These are phyloP conservation scores for Chlorella sp. DNA, from an alignment of 139 green algal species.

Conservation along the genomic window DNA sequence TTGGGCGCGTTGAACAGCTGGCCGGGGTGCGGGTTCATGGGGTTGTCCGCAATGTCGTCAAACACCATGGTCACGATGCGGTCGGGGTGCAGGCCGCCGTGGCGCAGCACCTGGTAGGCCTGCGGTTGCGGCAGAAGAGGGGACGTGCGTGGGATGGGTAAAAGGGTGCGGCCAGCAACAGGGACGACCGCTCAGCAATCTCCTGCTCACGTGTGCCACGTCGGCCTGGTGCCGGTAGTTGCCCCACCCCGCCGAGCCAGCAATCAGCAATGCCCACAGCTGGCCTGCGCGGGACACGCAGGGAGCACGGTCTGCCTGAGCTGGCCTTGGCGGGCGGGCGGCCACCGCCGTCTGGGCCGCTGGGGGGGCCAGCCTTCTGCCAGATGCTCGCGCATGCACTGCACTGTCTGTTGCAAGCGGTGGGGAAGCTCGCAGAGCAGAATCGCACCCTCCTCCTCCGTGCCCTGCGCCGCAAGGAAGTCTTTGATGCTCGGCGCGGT, in stretches of 20 bases:
- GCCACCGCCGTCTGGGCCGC: too few relatives aligned
- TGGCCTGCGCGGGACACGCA: slow-evolving; percentile 45
- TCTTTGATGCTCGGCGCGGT: too few relatives aligned
- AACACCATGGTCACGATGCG: slow-evolving; percentile 60
- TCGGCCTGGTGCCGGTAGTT: slow-evolving; percentile 95
- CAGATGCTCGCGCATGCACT: too few relatives aligned
- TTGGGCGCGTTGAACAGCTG: slow-evolving; percentile 90
- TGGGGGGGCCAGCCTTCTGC: too few relatives aligned
- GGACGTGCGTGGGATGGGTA: too few relatives aligned
- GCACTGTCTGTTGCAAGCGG: too few relatives aligned
- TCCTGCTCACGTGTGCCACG: slow-evolving; percentile 56
- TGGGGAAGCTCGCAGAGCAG: too few relatives aligned
- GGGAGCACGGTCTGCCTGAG: too few relatives aligned
- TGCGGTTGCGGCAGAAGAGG: slow-evolving; percentile 33
- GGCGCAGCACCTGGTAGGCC: slow-evolving; percentile 77
- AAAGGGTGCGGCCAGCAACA: not conserved
- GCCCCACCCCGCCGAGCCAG: slow-evolving; percentile 77
- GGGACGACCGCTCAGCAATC: not conserved
- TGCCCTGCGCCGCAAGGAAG: too few relatives aligned
- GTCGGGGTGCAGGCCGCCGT: slow-evolving; percentile 52
- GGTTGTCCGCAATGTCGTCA: slow-evolving; percentile 87
- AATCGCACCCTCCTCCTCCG: too few relatives aligned
- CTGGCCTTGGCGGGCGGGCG: too few relatives aligned
- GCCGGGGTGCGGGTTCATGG: slow-evolving; percentile 79
- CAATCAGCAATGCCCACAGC: slow-evolving; percentile 89